Conservation (phyloP, 441 rosid species). For the Aleurites moluccanus region DNA sequence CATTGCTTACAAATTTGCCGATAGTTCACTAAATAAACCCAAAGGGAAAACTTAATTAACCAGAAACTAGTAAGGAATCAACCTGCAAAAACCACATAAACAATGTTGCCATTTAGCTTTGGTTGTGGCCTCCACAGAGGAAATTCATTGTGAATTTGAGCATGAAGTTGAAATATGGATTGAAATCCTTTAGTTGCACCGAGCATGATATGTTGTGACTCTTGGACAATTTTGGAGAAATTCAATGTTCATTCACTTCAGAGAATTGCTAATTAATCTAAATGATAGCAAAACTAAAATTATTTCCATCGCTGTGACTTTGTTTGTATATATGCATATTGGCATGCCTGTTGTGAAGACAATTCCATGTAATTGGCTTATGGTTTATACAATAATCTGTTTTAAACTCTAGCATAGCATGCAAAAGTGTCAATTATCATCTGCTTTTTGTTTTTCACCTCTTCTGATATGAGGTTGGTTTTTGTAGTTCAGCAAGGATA, state of each 20-base stretch:
- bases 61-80: background rate
- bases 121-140: too few relatives aligned
- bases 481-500: constrained; percentile 74
- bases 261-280: background rate
- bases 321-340: background rate
- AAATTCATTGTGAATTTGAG: background rate
- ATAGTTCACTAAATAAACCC: background rate
- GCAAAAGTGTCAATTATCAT: background rate
- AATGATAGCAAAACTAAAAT: background rate
- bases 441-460: constrained; percentile 1
- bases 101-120: too few relatives aligned
- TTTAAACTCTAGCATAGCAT: background rate
- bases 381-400: background rate
- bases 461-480: constrained; percentile 22
- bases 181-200: background rate
- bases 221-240: background rate
- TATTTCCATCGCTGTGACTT: background rate
- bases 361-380: background rate
- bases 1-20: background rate
- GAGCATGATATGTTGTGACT: too few relatives aligned
- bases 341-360: background rate
- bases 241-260: background rate
- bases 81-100: too few relatives aligned
- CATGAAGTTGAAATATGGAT: background rate
- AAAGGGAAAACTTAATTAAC: background rate